Evolutionary conservation across 2,329 filamentous ascomycete genomes (phyloP), one percentile per base, ranked within the genome.

Genomic region (Bipolaris cookei): DNA sequence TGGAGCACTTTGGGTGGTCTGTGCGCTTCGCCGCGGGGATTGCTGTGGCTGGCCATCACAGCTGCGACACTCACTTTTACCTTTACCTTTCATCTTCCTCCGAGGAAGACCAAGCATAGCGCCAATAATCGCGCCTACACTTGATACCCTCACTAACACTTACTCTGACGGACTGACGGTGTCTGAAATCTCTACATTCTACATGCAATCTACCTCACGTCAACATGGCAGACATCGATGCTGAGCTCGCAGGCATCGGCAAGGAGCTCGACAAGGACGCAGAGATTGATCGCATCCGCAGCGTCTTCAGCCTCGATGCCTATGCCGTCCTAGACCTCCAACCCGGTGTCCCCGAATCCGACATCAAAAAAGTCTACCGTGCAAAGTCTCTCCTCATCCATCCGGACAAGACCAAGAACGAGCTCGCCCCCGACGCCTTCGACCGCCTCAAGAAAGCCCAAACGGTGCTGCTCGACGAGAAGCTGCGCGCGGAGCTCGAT

Each of bases 301-400:
- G 90, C 71, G 91, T 93, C 45, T 99, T 99, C 78, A 88, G 90
- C 68, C 86, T 90, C 67, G 88, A 91, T 78, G 86, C 88, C 67
- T 99, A 99, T 77, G 91, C 94, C 48, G 92, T 99, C 46, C 88
- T 99, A 43, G 95, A 96, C 77, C 90, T 99, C 43, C 92, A 97
- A 76, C 95, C 95, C 3, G 95, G 95, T 73, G 92, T 98, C 18
- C 88, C 95, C 54, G 94, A 98, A 69, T 93, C 91, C 58, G 95
- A 98, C 80, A 98, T 99, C 83, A 98, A 97, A 80, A 82, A 89
- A 67, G 86, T 86, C 66, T 99, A 98, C 81, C 93, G 95, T 82
- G 93, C 92, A 71, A 98, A 97, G 79, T 99, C 95, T n/a, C 88
- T 99, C 55, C 88, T 99, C 46, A 98, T 99, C 81, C 95, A 99